Percentiles rank a stretch among this genome's conserved stretches.
phyloP scores from a whole-genome alignment of 257 asterid genomes.

The Echites panduratus region DNA sequence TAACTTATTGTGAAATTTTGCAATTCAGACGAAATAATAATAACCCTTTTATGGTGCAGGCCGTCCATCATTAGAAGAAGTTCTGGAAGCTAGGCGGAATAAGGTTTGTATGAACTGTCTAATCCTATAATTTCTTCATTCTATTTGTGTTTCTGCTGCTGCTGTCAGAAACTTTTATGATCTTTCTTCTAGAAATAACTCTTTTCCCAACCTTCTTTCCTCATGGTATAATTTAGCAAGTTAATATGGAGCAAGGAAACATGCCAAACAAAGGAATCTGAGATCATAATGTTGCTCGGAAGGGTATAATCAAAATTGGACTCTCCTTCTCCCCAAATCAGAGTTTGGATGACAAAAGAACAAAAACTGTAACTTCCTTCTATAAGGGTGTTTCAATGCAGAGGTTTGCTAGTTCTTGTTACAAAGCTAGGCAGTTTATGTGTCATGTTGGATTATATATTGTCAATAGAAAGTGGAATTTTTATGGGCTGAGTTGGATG shows the following conservation, averaged over 20 bases:
- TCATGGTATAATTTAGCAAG: background rate
- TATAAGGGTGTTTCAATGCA: background rate
- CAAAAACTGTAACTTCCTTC: background rate
- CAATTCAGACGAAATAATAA: background rate
- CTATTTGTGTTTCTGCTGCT: background rate
- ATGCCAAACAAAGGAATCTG: background rate
- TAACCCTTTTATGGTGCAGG: slow-evolving; percentile 35
- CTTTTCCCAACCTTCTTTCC: background rate
- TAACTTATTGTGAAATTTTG: background rate
- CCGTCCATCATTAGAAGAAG: slow-evolving; percentile 79
- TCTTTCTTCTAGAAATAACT: background rate
- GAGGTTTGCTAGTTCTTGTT: background rate
- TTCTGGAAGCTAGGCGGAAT: slow-evolving; percentile 59
- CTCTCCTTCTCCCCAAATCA: background rate
- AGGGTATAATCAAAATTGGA: background rate
- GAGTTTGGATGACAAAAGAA: background rate
- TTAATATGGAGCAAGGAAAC: background rate
- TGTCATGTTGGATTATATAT: too few relatives aligned
- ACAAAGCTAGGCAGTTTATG: background rate
- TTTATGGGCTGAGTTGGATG: background rate
- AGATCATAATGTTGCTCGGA: background rate
- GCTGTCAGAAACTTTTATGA: background rate
- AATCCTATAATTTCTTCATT: background rate
- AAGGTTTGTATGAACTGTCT: slow-evolving; percentile 41
- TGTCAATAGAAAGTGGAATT: background rate